Conservation (phyloP, 2,329 filamentous ascomycete genomes). For the Cryphonectria radicalis region DNA sequence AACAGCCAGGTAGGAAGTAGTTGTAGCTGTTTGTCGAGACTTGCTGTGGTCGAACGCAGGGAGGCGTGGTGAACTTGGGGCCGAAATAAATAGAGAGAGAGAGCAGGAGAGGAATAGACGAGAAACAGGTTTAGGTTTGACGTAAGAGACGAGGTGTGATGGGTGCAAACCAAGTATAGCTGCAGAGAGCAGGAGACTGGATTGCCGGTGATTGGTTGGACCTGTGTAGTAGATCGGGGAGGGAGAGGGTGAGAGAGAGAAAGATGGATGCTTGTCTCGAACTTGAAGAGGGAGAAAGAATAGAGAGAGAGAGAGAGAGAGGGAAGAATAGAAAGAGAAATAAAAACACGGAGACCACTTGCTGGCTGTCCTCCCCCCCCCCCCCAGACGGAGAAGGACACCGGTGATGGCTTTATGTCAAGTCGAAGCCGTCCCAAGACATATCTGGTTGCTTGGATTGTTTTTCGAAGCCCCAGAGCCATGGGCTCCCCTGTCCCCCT, state of each 20-base stretch:
- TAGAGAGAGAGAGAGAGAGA: too few relatives aligned
- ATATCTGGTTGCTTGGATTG: constrained; percentile 16
- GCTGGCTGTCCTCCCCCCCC: constrained; percentile 15
- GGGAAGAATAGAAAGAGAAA: too few relatives aligned
- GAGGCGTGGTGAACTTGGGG: not conserved
- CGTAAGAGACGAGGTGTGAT: not conserved
- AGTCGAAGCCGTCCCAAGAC: constrained; percentile 16
- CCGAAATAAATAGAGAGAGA: not conserved
- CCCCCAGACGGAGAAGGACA: constrained; percentile 19
- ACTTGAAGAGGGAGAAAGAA: not conserved
- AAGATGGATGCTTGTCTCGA: constrained; percentile 15
- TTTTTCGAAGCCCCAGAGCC: constrained; percentile 12
- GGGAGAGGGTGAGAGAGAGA: constrained; percentile 6
- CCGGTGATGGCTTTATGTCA: constrained; percentile 25
- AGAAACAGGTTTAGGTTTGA: not conserved
- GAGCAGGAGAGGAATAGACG: not conserved
- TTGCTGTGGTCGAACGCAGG: not conserved
- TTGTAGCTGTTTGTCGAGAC: not conserved
- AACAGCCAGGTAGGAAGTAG: not conserved
- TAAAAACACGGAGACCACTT: not conserved
- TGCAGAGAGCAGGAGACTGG: constrained; percentile 13
- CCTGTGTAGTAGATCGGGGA: not conserved
- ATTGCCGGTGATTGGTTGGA: not conserved
- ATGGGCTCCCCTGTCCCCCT: constrained; percentile 17
- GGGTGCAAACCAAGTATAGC: not conserved